A percentile compares a stretch with the other conserved stretches of the same genome.
Evolutionary conservation across 1,284 basidiomycete genomes (phyloP).

Genomic region (Marasmius sp.): DNA sequence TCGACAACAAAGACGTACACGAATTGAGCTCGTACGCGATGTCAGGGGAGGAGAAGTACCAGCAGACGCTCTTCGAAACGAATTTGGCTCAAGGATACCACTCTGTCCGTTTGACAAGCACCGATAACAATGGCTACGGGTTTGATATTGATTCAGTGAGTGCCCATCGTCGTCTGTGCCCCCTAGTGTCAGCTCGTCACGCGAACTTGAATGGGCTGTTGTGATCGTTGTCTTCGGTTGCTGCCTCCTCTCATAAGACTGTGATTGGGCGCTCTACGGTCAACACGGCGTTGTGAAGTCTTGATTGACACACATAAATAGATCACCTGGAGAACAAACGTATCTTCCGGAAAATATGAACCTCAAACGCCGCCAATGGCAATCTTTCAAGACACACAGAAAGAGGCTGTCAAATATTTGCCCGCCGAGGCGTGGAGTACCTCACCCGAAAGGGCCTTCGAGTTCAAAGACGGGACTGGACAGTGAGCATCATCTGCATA

Average conservation of each 20-base stretch:
- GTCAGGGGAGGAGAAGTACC: constrained; percentile 11
- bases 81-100: constrained; percentile 22
- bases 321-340: constrained; percentile 13
- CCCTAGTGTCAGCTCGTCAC: too few species aligned
- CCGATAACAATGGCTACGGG: neutral
- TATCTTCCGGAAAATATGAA: constrained; percentile 1
- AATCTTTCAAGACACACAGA: constrained; percentile 7
- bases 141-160: constrained; percentile 13
- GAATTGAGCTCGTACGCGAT: neutral
- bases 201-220: too few species aligned
- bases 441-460: neutral
- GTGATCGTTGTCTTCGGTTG: too few species aligned
- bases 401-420: constrained; percentile 11
- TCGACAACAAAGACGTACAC: neutral
- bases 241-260: too few species aligned
- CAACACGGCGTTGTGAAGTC: neutral
- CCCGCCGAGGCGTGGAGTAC: constrained; percentile 15
- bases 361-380: constrained; percentile 1
- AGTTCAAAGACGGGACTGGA: constrained; percentile 20
- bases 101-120: constrained; percentile 4
- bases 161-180: neutral
- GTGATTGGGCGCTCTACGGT: too few species aligned
- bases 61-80: constrained; percentile 25
- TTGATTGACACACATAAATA: neutral
- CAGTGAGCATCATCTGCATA: constrained; percentile 26